Evolutionary conservation across 345 rosid genomes (phyloP).

Genomic region (Bretschneidera sinensis): DNA sequence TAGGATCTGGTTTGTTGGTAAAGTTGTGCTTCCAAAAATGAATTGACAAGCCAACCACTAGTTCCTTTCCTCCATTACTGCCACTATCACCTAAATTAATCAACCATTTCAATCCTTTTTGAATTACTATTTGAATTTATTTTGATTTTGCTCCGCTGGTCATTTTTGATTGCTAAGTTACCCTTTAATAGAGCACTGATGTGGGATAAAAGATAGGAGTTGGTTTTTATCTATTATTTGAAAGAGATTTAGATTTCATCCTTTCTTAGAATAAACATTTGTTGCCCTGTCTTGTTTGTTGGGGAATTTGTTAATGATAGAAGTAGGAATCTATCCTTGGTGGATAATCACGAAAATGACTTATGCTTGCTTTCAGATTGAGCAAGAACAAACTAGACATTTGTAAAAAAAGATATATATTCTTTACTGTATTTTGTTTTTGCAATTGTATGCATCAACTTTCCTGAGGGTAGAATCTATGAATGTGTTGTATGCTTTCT

Average conservation of each 20-base stretch:
- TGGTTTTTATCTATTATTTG: background rate
- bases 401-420: background rate
- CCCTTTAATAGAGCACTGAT: background rate
- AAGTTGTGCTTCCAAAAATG: constrained; percentile 1
- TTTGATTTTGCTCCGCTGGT: background rate
- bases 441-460: no score
- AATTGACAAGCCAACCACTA: constrained; percentile 24
- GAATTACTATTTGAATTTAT: constrained; percentile 14
- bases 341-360: constrained; percentile 22
- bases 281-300: background rate
- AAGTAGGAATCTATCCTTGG: constrained; percentile 34
- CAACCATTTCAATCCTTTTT: constrained; percentile 7
- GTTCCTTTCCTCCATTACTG: constrained; percentile 4
- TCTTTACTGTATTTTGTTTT: no score
- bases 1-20: constrained; percentile 9
- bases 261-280: background rate
- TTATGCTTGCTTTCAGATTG: constrained; percentile 25
- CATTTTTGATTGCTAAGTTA: constrained; percentile 9
- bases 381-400: constrained; percentile 16
- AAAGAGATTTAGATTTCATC: background rate
- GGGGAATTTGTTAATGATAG: constrained; percentile 2
- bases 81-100: constrained; percentile 1
- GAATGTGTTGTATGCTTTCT: no score
- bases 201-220: background rate
- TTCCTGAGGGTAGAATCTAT: no score